phyloP scores from a whole-genome alignment of 345 rosid genomes.

The Noccaea bulbosa region DNA sequence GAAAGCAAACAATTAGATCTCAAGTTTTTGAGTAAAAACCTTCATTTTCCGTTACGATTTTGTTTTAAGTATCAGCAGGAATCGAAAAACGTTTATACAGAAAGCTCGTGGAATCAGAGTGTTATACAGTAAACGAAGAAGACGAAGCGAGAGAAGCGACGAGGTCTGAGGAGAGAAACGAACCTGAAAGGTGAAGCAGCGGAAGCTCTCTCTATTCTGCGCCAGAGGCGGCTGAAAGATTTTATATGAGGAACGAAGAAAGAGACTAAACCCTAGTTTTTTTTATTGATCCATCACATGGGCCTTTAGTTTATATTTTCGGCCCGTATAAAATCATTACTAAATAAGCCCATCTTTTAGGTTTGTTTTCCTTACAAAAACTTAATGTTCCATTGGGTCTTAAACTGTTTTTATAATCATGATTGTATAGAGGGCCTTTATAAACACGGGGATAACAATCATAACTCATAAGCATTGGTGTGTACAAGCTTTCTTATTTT shows the following conservation, averaged over 20 bases:
- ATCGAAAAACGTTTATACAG: neutral
- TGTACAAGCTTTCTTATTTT: too few relatives aligned
- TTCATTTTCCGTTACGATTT: neutral
- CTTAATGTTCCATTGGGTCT: too few relatives aligned
- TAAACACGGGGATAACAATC: too few relatives aligned
- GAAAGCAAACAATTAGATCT: neutral
- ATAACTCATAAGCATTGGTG: too few relatives aligned
- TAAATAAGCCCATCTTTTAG: slow-evolving; percentile 11
- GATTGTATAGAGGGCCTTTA: too few relatives aligned
- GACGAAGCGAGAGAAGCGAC: neutral
- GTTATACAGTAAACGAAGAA: neutral
- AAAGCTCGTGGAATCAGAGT: neutral
- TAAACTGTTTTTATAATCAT: too few relatives aligned
- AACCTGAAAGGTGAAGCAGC: slow-evolving; percentile 41
- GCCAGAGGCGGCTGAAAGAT: slow-evolving; percentile 28
- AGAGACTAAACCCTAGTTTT: slow-evolving; percentile 28
- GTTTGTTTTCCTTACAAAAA: too few relatives aligned
- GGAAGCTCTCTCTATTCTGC: slow-evolving; percentile 29
- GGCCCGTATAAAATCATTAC: neutral
- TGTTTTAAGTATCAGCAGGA: neutral
- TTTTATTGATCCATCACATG: neutral
- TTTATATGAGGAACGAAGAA: slow-evolving; percentile 23
- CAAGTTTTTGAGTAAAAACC: neutral
- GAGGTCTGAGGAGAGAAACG: neutral
- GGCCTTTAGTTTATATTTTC: neutral